Conservation (phyloP, 2,329 filamentous ascomycete species). For the Plenodomus tracheiphilus region DNA sequence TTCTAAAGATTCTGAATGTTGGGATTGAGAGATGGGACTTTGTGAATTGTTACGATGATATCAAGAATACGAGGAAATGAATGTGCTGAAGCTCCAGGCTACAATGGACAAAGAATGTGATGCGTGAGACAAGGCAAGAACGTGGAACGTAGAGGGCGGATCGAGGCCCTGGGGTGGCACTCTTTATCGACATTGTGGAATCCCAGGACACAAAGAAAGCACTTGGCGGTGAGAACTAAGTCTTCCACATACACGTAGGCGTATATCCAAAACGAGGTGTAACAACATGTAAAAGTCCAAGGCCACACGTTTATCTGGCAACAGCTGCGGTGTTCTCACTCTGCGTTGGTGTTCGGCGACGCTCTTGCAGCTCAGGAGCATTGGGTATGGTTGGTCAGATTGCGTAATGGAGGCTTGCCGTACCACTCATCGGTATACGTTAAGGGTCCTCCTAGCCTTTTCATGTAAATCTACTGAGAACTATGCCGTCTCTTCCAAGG, state of each 20-base stretch:
- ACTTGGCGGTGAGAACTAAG: neutral
- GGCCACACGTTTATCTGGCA: neutral
- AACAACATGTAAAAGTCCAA: conserved; percentile 3
- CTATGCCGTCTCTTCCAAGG: neutral
- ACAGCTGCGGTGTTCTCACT: conserved; percentile 4
- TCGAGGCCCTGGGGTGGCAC: neutral
- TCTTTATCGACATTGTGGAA: neutral
- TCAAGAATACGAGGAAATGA: neutral
- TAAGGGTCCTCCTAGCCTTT: neutral
- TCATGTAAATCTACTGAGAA: neutral
- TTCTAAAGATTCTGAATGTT: neutral
- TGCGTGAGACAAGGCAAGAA: neutral
- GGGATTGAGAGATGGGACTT: neutral
- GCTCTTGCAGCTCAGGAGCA: neutral
- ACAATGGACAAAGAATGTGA: neutral
- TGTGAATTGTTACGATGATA: neutral
- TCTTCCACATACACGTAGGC: neutral
- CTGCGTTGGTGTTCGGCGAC: conserved; percentile 1
- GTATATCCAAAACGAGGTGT: neutral
- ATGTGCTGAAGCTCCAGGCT: neutral
- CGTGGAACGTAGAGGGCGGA: neutral
- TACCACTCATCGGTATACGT: neutral
- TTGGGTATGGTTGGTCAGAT: conserved; percentile 7
- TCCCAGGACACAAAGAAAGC: neutral
- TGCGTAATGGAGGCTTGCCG: conserved; percentile 3